Evolutionary conservation across 2,329 filamentous ascomycete species (phyloP), one percentile per base, ranked within the genome.

Genomic region (Dactylellina haptotyla): DNA sequence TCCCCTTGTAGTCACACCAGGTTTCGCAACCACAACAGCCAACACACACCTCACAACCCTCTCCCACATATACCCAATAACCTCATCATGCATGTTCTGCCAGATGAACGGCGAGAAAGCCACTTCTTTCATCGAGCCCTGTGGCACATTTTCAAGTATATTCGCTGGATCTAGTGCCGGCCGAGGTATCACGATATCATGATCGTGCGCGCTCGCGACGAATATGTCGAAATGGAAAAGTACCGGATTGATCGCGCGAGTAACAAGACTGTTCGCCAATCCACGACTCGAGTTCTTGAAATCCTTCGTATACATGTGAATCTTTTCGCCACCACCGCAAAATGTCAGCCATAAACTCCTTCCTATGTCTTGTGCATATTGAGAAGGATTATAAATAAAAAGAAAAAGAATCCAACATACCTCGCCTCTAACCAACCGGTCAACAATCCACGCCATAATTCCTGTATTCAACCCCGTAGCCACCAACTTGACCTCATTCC

Each of bases 1-100:
- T 2, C 18, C 30, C 14, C 45, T 23, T 3, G 18, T 37, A 1
- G 43, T 56, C 12, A 56, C 51, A 6, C 67, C 67, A 18, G 67
- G 67, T 46, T 65, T 72, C 43, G 48, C 67, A 59, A 72, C 28
- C 53, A 72, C 59, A 46, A 65, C 67, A 3, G 67, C 67, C 51
- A 72, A 62, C 32, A 72, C 53, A 28, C 53, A 59, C 26, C 43
- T 51, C 20, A 72, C 59, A n/a, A 72, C 61, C 16, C 67, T 58
- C 37, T 72, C 28, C 67, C 67, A 72, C 67, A 72, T 65, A 25
- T 72, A 54, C 28, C 20, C 20, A 12, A 72, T 72, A 34, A 72
- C 67, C 20, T 72, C 67, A 30, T 72, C 67, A 18, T 72, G 59
- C 59, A 72, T 72, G 26, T 72, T 72, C 20, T 72, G 67, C 67